Base-by-base conservation (phyloP, 208 protist genomes). In the Lotmaria passim region DNA sequence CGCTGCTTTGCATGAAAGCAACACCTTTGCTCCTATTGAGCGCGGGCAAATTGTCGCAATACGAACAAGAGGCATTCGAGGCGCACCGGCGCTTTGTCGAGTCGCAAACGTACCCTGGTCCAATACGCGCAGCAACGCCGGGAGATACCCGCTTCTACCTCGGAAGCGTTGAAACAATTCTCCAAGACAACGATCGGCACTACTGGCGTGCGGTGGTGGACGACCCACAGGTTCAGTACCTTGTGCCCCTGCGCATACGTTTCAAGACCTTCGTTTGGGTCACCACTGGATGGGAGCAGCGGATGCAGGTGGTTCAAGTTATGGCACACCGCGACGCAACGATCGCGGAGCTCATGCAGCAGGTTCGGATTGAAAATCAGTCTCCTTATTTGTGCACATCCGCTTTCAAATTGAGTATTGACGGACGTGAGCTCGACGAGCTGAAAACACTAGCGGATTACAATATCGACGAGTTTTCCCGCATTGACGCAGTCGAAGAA, bases 131-230 rank as follows among this genome's bases (percentile, higher is more conserved):
- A 4, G 84, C 88, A 26, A 96, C 91, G 10, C 91, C 91, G 28
- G 91, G 91, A 7, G 91, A 96, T 64, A 96, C 91, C 0, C 77
- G 81, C n/a, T 93, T 90, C 73, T 96, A 96, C 70, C 70, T 78
- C 4, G 86, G 88, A 28, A 75, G 77, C 46, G 73, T 85, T 17
- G 88, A 91, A 57, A 91, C 85, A 14, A 91, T 96, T 81, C 72
- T 96, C 28, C 78, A 84, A 12, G 84, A 84, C 6, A 93, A 84
- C 31, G 87, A 96, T 41, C 78, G 91, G 12, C 91, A 96, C 62
- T 96, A 96, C 56, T 96, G 91, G 91, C 78, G 91, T 10, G 85
- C 88, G 19, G 91, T 96, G 34, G 62, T 79, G 17, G 91, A 96
- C 61, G 91, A 96, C 63, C 91, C 91, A 1, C 74, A 89, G 28